A percentile compares a stretch with the other conserved stretches of the same genome.
Conservation (phyloP, 1,284 basidiomycete species). For the Schizophyllum commune region DNA sequence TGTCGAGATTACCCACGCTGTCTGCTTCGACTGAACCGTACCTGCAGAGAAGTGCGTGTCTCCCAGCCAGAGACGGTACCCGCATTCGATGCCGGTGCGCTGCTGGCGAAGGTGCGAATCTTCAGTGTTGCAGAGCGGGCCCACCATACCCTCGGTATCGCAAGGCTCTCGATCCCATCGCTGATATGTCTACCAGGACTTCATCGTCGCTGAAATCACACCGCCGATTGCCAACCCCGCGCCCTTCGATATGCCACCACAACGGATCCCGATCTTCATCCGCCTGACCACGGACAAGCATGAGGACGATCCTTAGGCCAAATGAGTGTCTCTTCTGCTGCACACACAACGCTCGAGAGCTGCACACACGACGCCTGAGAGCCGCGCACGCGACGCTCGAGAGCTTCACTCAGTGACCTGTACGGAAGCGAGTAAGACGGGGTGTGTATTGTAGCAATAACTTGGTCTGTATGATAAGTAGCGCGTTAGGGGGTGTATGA, state of each 20-base stretch:
- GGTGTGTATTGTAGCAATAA: no score
- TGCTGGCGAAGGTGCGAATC: neutral
- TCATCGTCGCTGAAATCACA: neutral
- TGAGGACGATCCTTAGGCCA: neutral
- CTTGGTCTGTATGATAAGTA: no score
- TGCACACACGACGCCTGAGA: no score
- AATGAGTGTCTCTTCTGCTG: no score
- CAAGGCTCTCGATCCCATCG: no score
- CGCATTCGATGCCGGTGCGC: neutral
- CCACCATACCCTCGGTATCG: no score
- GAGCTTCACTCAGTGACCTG: no score
- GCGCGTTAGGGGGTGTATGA: no score
- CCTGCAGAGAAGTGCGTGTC: neutral
- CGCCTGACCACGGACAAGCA: neutral
- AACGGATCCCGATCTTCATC: neutral
- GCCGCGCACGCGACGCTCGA: no score
- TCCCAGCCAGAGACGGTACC: neutral
- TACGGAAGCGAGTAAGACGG: no score
- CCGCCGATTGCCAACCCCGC: neutral
- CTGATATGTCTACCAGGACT: neutral
- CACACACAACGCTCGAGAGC: no score
- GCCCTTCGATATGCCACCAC: neutral
- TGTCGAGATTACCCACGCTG: neutral
- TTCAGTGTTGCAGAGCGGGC: no score
- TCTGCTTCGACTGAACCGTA: neutral